phyloP scores from a whole-genome alignment of 371 early-diverging fungal genomes.

The Apophysomyces variabilis region DNA sequence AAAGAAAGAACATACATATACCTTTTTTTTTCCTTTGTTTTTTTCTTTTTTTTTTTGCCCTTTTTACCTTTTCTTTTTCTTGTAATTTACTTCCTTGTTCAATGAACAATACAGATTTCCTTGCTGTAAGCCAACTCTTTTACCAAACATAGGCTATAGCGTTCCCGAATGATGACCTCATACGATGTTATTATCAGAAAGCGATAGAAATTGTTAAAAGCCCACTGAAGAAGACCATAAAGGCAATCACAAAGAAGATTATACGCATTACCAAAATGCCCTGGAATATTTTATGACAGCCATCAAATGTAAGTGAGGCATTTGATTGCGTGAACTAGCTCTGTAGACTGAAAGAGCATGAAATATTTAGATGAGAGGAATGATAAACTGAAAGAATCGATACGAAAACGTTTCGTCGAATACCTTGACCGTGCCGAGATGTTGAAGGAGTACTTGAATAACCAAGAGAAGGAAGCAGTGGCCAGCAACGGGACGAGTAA shows the following conservation, averaged over 20 bases:
- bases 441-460: slow-evolving; percentile 82
- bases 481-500: slow-evolving; percentile 57
- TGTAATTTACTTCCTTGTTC: slow-evolving; percentile 2
- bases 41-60: background rate
- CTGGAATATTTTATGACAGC: slow-evolving; percentile 95
- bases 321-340: background rate
- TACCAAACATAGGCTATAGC: no score
- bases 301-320: slow-evolving; percentile 82
- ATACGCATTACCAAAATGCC: slow-evolving; percentile 82
- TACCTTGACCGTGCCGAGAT: slow-evolving; percentile 95
- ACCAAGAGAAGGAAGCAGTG: slow-evolving; percentile 67
- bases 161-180: background rate
- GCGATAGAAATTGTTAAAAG: slow-evolving; percentile 86
- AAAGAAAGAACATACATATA: background rate
- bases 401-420: slow-evolving; percentile 88
- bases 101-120: no score
- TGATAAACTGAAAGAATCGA: slow-evolving; percentile 64
- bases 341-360: slow-evolving; percentile 53
- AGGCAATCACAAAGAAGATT: slow-evolving; percentile 91
- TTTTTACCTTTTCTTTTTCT: background rate
- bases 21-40: background rate
- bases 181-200: slow-evolving; percentile 53
- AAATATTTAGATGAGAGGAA: no score
- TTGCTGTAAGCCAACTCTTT: no score
- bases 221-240: slow-evolving; percentile 93